Percentiles rank a stretch among this genome's conserved stretches.
phyloP scores from a whole-genome alignment of 352 stramenopile species.

The Nothophytophthora sp. region DNA sequence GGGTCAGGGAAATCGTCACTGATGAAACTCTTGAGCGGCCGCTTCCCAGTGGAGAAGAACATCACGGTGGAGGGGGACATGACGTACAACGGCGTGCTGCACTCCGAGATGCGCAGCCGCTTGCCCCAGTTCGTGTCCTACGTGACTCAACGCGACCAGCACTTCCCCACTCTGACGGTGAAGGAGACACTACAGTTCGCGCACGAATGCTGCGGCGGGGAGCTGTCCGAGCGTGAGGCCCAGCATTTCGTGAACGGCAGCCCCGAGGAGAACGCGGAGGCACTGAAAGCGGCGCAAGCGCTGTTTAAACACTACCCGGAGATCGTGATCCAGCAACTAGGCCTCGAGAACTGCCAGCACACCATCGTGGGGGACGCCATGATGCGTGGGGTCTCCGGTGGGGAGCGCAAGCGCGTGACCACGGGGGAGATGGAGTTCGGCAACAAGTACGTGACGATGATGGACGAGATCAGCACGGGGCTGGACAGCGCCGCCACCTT shows the following conservation, averaged over 20 bases:
- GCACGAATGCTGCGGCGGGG: constrained; percentile 16
- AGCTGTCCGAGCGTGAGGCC: constrained; percentile 26
- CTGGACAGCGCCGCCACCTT: constrained; percentile 89
- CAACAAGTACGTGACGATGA: constrained; percentile 56
- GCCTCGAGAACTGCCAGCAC: constrained; percentile 39
- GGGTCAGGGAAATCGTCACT: constrained; percentile 35
- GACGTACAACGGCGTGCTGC: constrained; percentile 22
- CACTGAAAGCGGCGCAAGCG: constrained; percentile 3
- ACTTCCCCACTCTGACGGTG: constrained; percentile 7
- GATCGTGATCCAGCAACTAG: constrained; percentile 35
- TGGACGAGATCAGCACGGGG: constrained; percentile 92
- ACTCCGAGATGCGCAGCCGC: constrained; percentile 1
- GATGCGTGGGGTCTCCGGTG: constrained; percentile 42
- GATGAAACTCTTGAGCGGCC: constrained; percentile 29
- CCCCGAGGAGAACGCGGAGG: constrained; percentile 18
- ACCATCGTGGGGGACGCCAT: constrained; percentile 51
- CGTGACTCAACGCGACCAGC: not conserved
- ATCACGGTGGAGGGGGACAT: constrained; percentile 26
- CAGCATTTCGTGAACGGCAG: constrained; percentile 32
- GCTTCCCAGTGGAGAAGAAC: constrained; percentile 36
- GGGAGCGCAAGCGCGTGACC: constrained; percentile 51
- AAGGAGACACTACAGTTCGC: no score
- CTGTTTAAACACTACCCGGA: constrained; percentile 34
- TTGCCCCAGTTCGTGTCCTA: constrained; percentile 15
- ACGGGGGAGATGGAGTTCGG: constrained; percentile 40